Conservation (phyloP, 2,329 filamentous ascomycete species). For the Epichloe scottii region DNA sequence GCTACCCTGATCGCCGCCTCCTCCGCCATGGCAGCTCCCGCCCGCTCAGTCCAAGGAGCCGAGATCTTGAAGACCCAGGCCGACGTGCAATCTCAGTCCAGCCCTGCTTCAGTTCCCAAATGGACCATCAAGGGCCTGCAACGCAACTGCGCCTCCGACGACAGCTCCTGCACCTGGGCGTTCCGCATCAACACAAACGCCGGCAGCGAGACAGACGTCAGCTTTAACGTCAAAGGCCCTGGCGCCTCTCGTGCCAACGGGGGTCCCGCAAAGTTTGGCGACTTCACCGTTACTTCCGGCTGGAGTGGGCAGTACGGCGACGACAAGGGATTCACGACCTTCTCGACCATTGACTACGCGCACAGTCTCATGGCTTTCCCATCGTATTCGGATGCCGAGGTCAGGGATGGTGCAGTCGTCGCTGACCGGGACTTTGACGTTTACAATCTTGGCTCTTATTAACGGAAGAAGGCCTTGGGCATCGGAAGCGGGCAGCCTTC, state of each 20-base stretch:
- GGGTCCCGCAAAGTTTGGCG: slow-evolving; percentile 31
- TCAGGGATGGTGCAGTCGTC: slow-evolving; percentile 30
- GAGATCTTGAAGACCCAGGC: too few species aligned
- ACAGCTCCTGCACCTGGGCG: slow-evolving; percentile 31
- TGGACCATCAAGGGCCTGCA: slow-evolving; percentile 30
- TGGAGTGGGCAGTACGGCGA: too few species aligned
- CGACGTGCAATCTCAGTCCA: too few species aligned
- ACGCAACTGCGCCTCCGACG: slow-evolving; percentile 25
- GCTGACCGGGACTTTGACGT: background rate
- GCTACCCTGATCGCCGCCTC: slow-evolving; percentile 22
- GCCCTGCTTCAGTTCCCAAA: slow-evolving; percentile 11
- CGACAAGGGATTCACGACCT: slow-evolving; percentile 19
- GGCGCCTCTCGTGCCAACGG: slow-evolving; percentile 25
- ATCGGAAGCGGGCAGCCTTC: too few species aligned
- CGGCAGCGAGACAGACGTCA: slow-evolving; percentile 22
- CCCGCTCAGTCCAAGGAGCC: too few species aligned
- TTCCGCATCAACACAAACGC: slow-evolving; percentile 29
- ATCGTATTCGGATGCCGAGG: slow-evolving; percentile 38
- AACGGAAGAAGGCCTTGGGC: too few species aligned
- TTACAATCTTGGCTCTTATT: background rate
- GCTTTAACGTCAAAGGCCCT: slow-evolving; percentile 24
- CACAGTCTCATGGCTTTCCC: slow-evolving; percentile 33
- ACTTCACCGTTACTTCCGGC: slow-evolving; percentile 27
- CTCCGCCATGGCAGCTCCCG: slow-evolving; percentile 17
- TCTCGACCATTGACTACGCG: slow-evolving; percentile 33